Conservation (phyloP, 371 early-diverging fungal genomes). For the Synchytrium microbalum region DNA sequence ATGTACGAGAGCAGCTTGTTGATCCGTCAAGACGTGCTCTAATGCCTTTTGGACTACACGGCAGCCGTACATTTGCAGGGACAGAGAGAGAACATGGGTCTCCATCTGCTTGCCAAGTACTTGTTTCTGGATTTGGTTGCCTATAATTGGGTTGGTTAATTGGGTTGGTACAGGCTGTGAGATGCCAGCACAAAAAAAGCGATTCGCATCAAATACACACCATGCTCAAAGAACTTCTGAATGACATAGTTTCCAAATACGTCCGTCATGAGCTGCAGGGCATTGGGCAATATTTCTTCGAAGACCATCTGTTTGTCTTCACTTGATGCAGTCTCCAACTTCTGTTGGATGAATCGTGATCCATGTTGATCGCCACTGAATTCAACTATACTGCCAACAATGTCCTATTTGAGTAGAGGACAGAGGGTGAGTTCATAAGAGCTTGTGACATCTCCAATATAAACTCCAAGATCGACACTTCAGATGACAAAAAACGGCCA, state of each 20-base stretch:
- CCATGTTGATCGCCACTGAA: slow-evolving; percentile 99
- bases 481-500: background rate
- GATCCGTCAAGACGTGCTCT: slow-evolving; percentile 82
- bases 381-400: slow-evolving; percentile 88
- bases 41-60: slow-evolving; percentile 99
- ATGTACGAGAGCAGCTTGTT: slow-evolving; percentile 81
- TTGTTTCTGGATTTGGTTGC: slow-evolving; percentile 76
- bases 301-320: slow-evolving; percentile 97
- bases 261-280: slow-evolving; percentile 95
- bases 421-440: background rate
- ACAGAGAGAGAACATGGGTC: slow-evolving; percentile 84
- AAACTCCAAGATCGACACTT: background rate
- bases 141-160: slow-evolving; percentile 7
- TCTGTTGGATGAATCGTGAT: slow-evolving; percentile 98
- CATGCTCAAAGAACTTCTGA: slow-evolving; percentile 99
- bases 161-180: slow-evolving; percentile 3
- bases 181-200: background rate
- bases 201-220: slow-evolving; percentile 31
- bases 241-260: slow-evolving; percentile 99
- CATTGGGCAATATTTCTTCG: slow-evolving; percentile 88
- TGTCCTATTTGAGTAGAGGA: slow-evolving; percentile 48
- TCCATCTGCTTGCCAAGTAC: slow-evolving; percentile 88
- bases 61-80: slow-evolving; percentile 99
- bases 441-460: too few relatives aligned
- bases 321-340: slow-evolving; percentile 83